phyloP scores from a whole-genome alignment of 805 yeast genomes.

The Starmerella vaccinii region DNA sequence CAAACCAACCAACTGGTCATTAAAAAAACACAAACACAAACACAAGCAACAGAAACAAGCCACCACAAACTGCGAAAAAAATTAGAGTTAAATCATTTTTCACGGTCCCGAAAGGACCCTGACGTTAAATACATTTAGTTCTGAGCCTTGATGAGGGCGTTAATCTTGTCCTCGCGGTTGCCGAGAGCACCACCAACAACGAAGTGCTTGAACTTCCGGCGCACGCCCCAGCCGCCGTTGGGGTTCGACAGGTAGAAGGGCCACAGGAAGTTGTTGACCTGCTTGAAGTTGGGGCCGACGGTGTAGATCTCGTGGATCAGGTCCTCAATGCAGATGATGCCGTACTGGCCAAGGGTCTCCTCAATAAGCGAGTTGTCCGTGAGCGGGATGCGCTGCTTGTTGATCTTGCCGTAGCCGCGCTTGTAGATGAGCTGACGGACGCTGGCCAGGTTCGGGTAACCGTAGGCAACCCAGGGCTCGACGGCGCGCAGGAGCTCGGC shows the following conservation, averaged over 20 bases:
- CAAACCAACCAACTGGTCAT: neutral
- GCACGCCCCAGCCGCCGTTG: constrained; percentile 94
- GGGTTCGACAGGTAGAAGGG: constrained; percentile 96
- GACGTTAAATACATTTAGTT: constrained; percentile 42
- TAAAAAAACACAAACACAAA: neutral
- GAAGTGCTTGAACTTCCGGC: constrained; percentile 93
- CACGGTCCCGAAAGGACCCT: constrained; percentile 7
- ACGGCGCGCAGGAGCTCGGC: constrained; percentile 82
- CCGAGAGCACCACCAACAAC: constrained; percentile 98
- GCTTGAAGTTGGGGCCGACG: constrained; percentile 97
- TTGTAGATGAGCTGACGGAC: constrained; percentile 88
- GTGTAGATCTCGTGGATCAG: constrained; percentile 92
- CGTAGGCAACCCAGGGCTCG: constrained; percentile 95
- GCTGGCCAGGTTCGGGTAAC: constrained; percentile 91
- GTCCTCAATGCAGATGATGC: constrained; percentile 84
- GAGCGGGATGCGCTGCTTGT: constrained; percentile 89
- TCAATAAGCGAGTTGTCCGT: constrained; percentile 82
- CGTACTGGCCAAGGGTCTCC: constrained; percentile 81
- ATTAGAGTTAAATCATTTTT: constrained; percentile 7
- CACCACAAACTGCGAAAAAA: constrained; percentile 1
- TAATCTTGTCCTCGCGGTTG: constrained; percentile 94
- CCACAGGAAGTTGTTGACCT: constrained; percentile 96
- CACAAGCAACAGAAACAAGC: no score
- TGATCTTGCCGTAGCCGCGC: constrained; percentile 96
- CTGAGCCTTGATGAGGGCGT: constrained; percentile 88